Base-by-base conservation (phyloP, 257 asterid species). In the Ophiorrhiza pumila region DNA sequence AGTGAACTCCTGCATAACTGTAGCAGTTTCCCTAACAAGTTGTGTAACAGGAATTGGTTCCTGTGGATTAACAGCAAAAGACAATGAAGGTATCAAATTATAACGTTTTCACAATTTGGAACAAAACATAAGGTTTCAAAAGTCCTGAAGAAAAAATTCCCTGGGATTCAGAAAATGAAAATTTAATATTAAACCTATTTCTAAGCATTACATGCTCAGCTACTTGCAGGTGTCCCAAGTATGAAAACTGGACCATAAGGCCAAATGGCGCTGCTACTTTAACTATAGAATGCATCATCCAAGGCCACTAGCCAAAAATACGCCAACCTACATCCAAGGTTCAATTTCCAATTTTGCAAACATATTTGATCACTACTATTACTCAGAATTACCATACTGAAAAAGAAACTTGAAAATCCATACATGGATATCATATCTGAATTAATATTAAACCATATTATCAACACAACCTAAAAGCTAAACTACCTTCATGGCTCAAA, bases 1-100 rank as follows among this genome's bases (percentile, higher is more conserved):
- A 78, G 99, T 95, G 86, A 95, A 95, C 77, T 95, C 99, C 82
- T 95, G 99, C 99, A 95, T 95, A 71, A 95, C 99, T 39, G 96
- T 86, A 67, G 99, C 99, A 42, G 99, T 95, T 82, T 95, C 99
- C 88, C 99, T 84, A 82, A 95, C 99, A 79, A 95, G 82, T 69
- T 95, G 99, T 68, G 99, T 95, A 69, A 90, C 97, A 52, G 98
- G 99, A 80, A 95, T 92, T 52, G 93, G 83, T 85, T 95, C 99
- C 99, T 95, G 63, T 18, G 78, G 25, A 73, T 52, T 23, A 64
- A 65, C 50, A 60, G 53, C 65, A 74, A 49, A 35, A 58, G 71
- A n/a, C 72, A 74, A 25, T 37, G 22, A 43, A 71, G 23, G 35
- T 76, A 76, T 43, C 66, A 60, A 50, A 60, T 12, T n/a, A 64